These are phyloP conservation scores for Venturia carpophila DNA, from an alignment of 2,329 filamentous ascomycete genomes.

Conservation along the genomic window DNA sequence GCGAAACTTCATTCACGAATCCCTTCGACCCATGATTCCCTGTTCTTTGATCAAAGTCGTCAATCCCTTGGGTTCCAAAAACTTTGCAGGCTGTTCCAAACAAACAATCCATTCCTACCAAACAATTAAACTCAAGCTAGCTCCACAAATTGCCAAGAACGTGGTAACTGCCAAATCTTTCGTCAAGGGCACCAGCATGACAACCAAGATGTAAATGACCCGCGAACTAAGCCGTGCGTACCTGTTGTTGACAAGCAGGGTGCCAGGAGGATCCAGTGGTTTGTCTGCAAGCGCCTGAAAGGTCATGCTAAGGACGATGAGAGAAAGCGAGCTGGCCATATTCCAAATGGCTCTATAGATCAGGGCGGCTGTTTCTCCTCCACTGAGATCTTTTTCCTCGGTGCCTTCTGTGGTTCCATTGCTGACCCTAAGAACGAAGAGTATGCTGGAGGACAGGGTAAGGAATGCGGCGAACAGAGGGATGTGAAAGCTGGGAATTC, in stretches of 20 bases:
- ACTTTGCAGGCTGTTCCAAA: constrained; percentile 8
- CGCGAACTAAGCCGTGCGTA: constrained; percentile 20
- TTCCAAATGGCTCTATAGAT: neutral
- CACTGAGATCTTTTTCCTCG: neutral
- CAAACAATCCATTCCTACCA: constrained; percentile 13
- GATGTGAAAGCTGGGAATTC: constrained; percentile 8
- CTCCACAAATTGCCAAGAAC: neutral
- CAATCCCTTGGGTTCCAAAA: constrained; percentile 14
- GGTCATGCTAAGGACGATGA: constrained; percentile 17
- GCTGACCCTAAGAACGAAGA: neutral
- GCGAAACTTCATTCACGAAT: neutral
- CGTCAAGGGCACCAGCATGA: neutral
- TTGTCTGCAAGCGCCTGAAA: constrained; percentile 20
- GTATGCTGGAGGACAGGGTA: constrained; percentile 6
- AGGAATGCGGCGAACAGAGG: constrained; percentile 12
- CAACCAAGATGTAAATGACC: neutral
- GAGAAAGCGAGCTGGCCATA: constrained; percentile 2
- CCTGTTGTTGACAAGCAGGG: constrained; percentile 20
- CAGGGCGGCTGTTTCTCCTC: neutral
- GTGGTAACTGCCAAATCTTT: neutral
- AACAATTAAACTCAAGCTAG: neutral
- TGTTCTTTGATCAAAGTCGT: constrained; percentile 9
- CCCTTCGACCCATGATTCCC: neutral
- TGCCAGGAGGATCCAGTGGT: constrained; percentile 19
- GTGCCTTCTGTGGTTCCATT: neutral